A percentile compares a stretch with the other conserved stretches of the same genome.
Conservation (phyloP, 2,329 filamentous ascomycete species). For the Aspergillus fructus region DNA sequence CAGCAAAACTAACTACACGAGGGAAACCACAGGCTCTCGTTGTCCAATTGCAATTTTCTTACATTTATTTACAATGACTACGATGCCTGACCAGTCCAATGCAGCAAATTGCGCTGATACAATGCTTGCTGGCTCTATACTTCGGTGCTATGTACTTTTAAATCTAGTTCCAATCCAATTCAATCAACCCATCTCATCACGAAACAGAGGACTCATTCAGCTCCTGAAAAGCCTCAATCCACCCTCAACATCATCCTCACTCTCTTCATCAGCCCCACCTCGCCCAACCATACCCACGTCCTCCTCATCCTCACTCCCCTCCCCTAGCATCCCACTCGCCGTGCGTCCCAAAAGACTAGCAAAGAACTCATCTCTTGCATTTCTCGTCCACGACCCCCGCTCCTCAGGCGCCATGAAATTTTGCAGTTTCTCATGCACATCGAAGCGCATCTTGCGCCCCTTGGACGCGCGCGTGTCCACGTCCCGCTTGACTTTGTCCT, state of each 20-base stretch:
- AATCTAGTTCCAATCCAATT: not conserved
- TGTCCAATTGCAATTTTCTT: too few species aligned
- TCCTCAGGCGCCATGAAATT: slow-evolving; percentile 97
- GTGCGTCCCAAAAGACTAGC: slow-evolving; percentile 66
- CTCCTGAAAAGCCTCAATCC: slow-evolving; percentile 34
- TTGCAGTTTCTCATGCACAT: slow-evolving; percentile 93
- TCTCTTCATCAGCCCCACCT: slow-evolving; percentile 24
- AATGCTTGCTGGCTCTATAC: not conserved
- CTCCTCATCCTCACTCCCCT: slow-evolving; percentile 52
- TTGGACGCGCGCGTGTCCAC: slow-evolving; percentile 96
- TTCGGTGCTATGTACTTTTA: not conserved
- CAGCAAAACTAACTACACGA: too few species aligned
- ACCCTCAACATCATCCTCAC: slow-evolving; percentile 26
- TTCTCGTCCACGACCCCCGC: slow-evolving; percentile 73
- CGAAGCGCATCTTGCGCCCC: slow-evolving; percentile 89
- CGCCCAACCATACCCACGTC: slow-evolving; percentile 52
- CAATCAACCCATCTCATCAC: not conserved
- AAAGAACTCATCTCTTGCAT: slow-evolving; percentile 75
- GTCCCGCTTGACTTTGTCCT: slow-evolving; percentile 70
- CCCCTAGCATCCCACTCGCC: slow-evolving; percentile 65
- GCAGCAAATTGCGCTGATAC: not conserved
- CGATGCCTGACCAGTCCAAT: too few species aligned
- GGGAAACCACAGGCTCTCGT: too few species aligned
- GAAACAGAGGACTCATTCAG: not conserved
- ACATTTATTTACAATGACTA: too few species aligned